Base-by-base conservation (phyloP, 371 early-diverging fungal species). In the Haplosporangium sp. region DNA sequence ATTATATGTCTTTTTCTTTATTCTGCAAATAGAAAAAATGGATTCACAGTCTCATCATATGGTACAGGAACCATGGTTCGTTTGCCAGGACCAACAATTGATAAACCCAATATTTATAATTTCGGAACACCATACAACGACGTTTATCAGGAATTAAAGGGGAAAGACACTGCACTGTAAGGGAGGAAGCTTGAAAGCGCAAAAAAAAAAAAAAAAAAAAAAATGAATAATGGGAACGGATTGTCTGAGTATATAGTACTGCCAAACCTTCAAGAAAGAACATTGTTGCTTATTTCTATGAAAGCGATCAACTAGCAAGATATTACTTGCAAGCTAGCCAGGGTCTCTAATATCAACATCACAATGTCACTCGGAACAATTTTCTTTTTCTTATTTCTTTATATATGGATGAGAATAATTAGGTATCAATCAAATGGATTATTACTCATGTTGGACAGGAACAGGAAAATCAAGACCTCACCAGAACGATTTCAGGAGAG, bases 51-150 rank as follows among this genome's bases (percentile, higher is more conserved):
- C 11, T 78, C 86, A 52, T 97, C 97, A 0, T 97, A 88, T 77
- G 99, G 99, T 3, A 97, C 98, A 9, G 96, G 97, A 56, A 89
- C 90, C 7, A 90, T 90, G 72, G 97, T 98, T 13, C 91, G 97
- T n/a, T 88, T 98, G 20, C 98, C 98, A 3, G 98, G 98, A 9
- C 96, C 96, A 2, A 85, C 96, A 2, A 88, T 91, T 13, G 93
- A 94, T 61, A 89, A 90, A 67, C 97, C 98, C 40, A 98, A 98
- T 82, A 92, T 95, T 50, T 99, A 97, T 82, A 75, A 84, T 17
- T 99, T 98, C 79, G 98, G 97, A 27, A 95, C 94, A 13, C 94
- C 97, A 1, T 99, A 98, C 85, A 92, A 94, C 63, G 86, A 91
- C 39, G 96, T 99, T 27, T 94, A 94, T 71, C 85, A 92, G 64